Percentiles rank a stretch among this genome's conserved stretches.
phyloP scores from a whole-genome alignment of 2,329 filamentous ascomycete genomes.

The Didymella pomorum region DNA sequence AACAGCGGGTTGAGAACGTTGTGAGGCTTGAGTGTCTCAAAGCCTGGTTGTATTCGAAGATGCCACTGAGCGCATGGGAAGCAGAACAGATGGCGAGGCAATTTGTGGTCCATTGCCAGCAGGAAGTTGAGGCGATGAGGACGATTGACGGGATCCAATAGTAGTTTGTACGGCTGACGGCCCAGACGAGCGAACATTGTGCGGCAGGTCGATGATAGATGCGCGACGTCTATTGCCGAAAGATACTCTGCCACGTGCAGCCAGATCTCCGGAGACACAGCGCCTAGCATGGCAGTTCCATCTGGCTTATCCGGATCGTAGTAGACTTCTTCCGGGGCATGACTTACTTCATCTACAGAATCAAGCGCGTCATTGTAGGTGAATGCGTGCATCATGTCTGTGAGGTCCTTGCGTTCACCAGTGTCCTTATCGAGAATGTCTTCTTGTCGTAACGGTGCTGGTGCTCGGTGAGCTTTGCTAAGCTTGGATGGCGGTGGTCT shows the following conservation, averaged over 20 bases:
- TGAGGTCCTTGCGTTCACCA: slow-evolving; percentile 43
- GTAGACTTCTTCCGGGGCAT: slow-evolving; percentile 18
- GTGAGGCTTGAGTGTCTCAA: slow-evolving; percentile 62
- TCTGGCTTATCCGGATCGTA: slow-evolving; percentile 37
- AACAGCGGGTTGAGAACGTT: slow-evolving; percentile 65
- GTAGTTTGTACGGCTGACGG: slow-evolving; percentile 31
- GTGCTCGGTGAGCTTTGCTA: slow-evolving; percentile 34
- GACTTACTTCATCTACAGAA: slow-evolving; percentile 29
- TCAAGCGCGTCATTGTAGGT: slow-evolving; percentile 37
- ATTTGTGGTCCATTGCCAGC: slow-evolving; percentile 57
- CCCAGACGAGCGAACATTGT: slow-evolving; percentile 39
- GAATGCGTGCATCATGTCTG: slow-evolving; percentile 47
- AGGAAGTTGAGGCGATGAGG: slow-evolving; percentile 61
- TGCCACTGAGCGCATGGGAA: slow-evolving; percentile 66
- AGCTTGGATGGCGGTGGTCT: slow-evolving; percentile 30
- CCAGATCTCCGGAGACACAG: slow-evolving; percentile 39
- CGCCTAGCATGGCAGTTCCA: slow-evolving; percentile 33
- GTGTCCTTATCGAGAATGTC: slow-evolving; percentile 44
- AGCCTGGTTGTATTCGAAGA: slow-evolving; percentile 60
- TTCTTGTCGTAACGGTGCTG: slow-evolving; percentile 26
- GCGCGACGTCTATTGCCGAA: slow-evolving; percentile 40
- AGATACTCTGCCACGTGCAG: slow-evolving; percentile 35
- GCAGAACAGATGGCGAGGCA: slow-evolving; percentile 67
- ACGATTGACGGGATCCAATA: slow-evolving; percentile 53
- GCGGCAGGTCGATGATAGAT: slow-evolving; percentile 40